phyloP scores from a whole-genome alignment of 208 protist genomes.

The Naegleria lovaniensis region DNA sequence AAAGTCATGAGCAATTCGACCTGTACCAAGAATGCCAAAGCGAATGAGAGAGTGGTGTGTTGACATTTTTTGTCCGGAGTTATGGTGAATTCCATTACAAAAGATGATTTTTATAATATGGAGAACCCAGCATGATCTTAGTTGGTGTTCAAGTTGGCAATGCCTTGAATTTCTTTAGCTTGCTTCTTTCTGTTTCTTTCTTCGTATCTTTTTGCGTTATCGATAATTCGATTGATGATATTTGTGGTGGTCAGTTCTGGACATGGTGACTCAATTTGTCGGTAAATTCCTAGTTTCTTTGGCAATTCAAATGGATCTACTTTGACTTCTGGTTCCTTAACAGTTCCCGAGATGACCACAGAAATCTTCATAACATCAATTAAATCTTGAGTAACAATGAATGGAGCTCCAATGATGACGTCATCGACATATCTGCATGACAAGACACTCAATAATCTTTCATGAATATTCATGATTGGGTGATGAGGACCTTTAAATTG shows the following conservation, averaged over 20 bases:
- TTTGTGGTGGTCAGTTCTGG: constrained; percentile 11
- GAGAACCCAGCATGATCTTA: no score
- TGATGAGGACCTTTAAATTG: constrained; percentile 78
- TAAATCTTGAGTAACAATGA: constrained; percentile 75
- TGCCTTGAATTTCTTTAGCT: not conserved
- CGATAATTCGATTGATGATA: constrained; percentile 20
- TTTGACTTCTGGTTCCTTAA: constrained; percentile 27
- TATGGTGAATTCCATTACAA: no score
- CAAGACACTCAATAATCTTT: constrained; percentile 89
- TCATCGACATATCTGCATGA: constrained; percentile 94
- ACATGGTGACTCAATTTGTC: not conserved
- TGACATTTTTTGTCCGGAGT: not conserved
- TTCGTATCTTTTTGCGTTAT: not conserved
- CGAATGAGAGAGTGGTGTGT: not conserved
- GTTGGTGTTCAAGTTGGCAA: not conserved
- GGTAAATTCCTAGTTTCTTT: constrained; percentile 6
- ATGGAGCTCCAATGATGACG: constrained; percentile 94
- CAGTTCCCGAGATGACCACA: constrained; percentile 72
- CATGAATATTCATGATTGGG: constrained; percentile 97
- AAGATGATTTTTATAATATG: no score
- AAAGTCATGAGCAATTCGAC: constrained; percentile 31
- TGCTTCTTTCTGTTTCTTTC: constrained; percentile 26
- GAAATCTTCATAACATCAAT: constrained; percentile 73
- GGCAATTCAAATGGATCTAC: constrained; percentile 44
- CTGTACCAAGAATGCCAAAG: constrained; percentile 25